Evolutionary conservation across 441 rosid genomes (phyloP).

Genomic region (Macaranga tanarius): DNA sequence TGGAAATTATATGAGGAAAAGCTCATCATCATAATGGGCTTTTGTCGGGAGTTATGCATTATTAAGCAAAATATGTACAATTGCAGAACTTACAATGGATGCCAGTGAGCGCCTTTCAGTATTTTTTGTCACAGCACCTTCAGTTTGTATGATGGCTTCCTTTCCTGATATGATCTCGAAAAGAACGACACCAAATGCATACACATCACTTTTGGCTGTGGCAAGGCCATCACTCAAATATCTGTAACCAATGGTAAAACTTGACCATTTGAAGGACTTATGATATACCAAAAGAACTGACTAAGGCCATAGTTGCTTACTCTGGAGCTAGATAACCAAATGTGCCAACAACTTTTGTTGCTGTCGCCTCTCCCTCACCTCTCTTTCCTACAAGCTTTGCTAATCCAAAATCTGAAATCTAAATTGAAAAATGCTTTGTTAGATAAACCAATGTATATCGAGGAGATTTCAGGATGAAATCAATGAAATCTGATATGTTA

Average conservation of each 20-base stretch:
- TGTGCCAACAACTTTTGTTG: constrained; percentile 96
- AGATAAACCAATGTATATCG: background rate
- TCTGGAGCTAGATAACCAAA: constrained; percentile 96
- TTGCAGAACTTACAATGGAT: constrained; percentile 60
- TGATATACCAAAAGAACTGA: constrained; percentile 1
- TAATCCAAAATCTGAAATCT: constrained; percentile 98
- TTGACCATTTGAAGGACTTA: constrained; percentile 12
- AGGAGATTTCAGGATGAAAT: constrained; percentile 1
- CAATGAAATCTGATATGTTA: constrained; percentile 10
- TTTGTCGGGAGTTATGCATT: constrained; percentile 5
- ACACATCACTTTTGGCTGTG: constrained; percentile 87
- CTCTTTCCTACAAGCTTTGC: constrained; percentile 84
- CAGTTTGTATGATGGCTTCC: constrained; percentile 77
- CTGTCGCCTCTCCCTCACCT: constrained; percentile 76
- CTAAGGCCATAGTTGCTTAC: constrained; percentile 45
- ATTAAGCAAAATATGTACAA: constrained; percentile 11
- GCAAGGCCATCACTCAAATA: constrained; percentile 90
- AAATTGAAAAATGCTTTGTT: constrained; percentile 2
- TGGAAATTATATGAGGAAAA: background rate
- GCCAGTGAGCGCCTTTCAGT: constrained; percentile 82
- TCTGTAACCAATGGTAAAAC: constrained; percentile 38
- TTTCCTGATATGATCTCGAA: constrained; percentile 86
- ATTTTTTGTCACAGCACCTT: constrained; percentile 56
- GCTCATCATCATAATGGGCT: background rate
- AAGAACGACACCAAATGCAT: constrained; percentile 96